Evolutionary conservation across 2,329 filamentous ascomycete species (phyloP), one percentile per base, ranked within the genome.

Genomic region (Clarireedia paspali): DNA sequence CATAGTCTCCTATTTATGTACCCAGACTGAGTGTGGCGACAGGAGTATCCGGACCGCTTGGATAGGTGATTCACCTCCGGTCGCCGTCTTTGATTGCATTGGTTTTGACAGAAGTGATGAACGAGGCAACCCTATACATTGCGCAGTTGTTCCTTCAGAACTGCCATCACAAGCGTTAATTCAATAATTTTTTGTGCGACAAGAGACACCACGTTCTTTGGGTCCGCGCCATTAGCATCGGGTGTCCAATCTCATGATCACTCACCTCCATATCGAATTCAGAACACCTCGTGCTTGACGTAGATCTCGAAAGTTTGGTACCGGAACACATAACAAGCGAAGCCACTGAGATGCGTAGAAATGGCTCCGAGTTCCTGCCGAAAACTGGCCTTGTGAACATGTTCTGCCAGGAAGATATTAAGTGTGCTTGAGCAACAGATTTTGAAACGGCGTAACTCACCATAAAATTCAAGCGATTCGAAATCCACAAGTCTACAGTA

Each of bases 301-400:
- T 26, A 26, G 38, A 51, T n/a, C 23, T 39, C 9, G 4, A n/a
- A 45, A 51, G 20, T 34, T 39, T 55, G 53, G 39, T 26, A 27
- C 20, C 47, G 47, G 47, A 51, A 45, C 34, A 55, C 50, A 15
- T 3, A 55, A 44, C 38, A 50, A 55, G 51, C 53, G 53, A 44
- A 15, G 34, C 53, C 53, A 55, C 26, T 55, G 47, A 42, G 12
- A 36, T 50, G 39, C 6, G 26, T 38, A 50, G 50, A 36, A 55
- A 45, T 24, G 17, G 24, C 36, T 44, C 53, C 53, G 47, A 55
- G 27, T 50, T 39, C 50, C 30, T 50, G 53, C 53, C 53, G 53
- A 55, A 45, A 50, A n/a, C 6, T 55, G 53, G 30, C 55, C 48
- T 55, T 55, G 53, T 55, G 53, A 55, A 44, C 53, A 55, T 7